Base-by-base conservation (phyloP, 1,284 basidiomycete species). In the Austroboletus olivaceoglutinosus region DNA sequence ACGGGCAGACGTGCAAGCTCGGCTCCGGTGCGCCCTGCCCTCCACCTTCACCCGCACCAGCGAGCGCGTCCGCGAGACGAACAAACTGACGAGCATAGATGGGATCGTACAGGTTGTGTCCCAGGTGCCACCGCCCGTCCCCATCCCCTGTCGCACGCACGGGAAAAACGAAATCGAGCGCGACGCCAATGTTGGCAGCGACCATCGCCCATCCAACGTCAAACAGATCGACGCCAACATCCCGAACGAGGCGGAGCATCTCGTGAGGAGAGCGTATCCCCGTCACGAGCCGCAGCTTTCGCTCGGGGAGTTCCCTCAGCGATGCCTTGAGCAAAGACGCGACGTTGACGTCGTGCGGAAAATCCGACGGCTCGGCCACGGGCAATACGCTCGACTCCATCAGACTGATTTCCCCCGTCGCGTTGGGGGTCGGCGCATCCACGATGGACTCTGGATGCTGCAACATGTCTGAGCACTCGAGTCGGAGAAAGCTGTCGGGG, bases 111-210 rank as follows among this genome's bases (percentile, higher is more conserved):
- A 93, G 65, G 56, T 91, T 90, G 55, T 87, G 83, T 0, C 87
- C 90, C 5, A 91, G 58, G 33, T 78, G 72, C 5, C 51, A 61
- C 52, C 72, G 77, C 63, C 62, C 23, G 27, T 18, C 33, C 53
- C 60, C 5, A 5, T 19, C 34, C 5, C 45, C 48, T 42, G 19
- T 8, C 39, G 18, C 29, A 15, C 70, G 65, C 1, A 72, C 74
- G 0, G 89, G 89, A 64, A 93, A 93, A 4, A 61, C 61, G 64
- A 93, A 91, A 60, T 91, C 89, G 4, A 93, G 70, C 0, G 83
- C 86, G 23, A 92, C 69, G 16, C 91, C 90, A 18, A 81, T 61
- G 50, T 82, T 74, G 7, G 85, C 85, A 1, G 82, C 80, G 12
- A 75, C 65, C 58, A 85, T 80, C 0, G 82, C 87, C 83, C 86